Percentiles rank a stretch among this genome's conserved stretches.
phyloP scores from a whole-genome alignment of 108 stramenopile species.

The Conticribra guillardii region DNA sequence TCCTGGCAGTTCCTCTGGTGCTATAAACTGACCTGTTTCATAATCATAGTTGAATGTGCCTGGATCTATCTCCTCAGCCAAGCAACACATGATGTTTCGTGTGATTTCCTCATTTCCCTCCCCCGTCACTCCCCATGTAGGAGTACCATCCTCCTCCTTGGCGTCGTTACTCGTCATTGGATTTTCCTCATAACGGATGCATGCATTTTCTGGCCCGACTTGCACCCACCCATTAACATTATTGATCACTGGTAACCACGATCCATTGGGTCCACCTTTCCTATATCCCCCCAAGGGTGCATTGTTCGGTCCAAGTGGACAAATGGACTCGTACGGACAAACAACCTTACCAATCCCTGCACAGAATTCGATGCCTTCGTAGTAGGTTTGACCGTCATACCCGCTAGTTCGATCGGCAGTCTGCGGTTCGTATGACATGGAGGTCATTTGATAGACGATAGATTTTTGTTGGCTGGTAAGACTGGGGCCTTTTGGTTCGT shows the following conservation, averaged over 20 bases:
- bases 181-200: conserved; percentile 7
- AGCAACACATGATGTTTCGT: conserved; percentile 32
- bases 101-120: conserved; percentile 31
- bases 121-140: conserved; percentile 30
- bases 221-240: conserved; percentile 19
- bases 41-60: background rate
- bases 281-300: conserved; percentile 4
- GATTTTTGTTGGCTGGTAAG: background rate
- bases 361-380: conserved; percentile 18
- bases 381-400: conserved; percentile 9
- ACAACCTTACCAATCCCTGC: background rate
- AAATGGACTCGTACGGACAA: conserved; percentile 27
- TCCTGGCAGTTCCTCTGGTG: background rate
- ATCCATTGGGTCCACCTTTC: background rate
- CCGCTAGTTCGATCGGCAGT: conserved; percentile 4
- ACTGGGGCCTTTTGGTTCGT: too few relatives aligned
- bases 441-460: background rate
- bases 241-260: conserved; percentile 17
- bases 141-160: background rate
- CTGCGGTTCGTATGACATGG: background rate
- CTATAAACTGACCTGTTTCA: background rate
- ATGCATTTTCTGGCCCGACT: background rate
- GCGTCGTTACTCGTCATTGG: background rate
- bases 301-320: conserved; percentile 14
- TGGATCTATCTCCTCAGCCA: background rate